These are phyloP conservation scores for Trypanosoma brucei DNA, from an alignment of 208 protist species.

Conservation along the genomic window DNA sequence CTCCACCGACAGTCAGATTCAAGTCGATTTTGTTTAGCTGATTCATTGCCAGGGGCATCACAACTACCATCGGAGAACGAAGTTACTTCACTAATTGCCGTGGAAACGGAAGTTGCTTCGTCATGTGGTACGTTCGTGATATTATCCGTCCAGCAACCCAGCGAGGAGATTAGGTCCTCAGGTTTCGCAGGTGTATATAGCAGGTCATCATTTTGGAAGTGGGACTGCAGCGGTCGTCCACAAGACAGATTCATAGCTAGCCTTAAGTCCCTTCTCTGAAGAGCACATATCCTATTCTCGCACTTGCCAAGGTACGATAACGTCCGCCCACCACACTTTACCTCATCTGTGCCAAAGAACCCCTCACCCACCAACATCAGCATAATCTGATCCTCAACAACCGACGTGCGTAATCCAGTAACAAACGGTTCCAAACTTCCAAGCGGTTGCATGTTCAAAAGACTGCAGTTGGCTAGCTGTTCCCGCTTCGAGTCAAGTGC, in stretches of 20 bases:
- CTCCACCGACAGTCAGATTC: neutral
- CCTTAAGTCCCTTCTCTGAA: neutral
- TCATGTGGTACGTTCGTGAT: neutral
- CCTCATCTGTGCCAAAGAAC: neutral
- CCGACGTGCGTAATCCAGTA: slow-evolving; percentile 41
- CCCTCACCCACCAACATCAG: slow-evolving; percentile 1
- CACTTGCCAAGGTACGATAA: slow-evolving; percentile 4
- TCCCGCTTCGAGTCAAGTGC: slow-evolving; percentile 2
- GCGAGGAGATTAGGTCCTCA: neutral
- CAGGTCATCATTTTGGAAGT: neutral
- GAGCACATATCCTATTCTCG: neutral
- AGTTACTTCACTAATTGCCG: neutral
- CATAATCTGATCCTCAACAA: slow-evolving; percentile 79
- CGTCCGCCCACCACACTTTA: slow-evolving; percentile 3
- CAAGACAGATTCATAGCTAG: neutral
- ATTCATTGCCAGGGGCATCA: no score
- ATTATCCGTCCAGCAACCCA: neutral
- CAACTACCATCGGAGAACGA: neutral
- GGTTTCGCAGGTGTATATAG: neutral
- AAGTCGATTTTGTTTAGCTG: neutral
- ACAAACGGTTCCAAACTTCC: slow-evolving; percentile 42
- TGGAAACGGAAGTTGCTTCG: neutral
- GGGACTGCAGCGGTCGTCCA: neutral
- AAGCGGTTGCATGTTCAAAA: slow-evolving; percentile 27
- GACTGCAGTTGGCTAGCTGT: slow-evolving; percentile 4